Conservation (phyloP, 495 filamentous ascomycete genomes). For the Podospora pseudopauciseta region DNA sequence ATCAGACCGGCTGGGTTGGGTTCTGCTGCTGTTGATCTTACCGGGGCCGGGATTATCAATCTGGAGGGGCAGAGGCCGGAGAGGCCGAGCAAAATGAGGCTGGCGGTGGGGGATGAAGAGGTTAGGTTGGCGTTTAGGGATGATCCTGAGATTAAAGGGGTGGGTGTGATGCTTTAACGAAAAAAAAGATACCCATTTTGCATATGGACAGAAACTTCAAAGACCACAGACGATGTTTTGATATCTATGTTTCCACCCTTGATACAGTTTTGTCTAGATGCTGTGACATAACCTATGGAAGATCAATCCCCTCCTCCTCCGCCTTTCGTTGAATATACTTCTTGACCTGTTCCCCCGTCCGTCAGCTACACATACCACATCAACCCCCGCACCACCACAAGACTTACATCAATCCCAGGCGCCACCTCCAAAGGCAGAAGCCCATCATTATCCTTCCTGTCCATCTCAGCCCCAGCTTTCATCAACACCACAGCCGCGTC, state of each 20-base stretch:
- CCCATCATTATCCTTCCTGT: conserved; percentile 73
- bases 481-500: conserved; percentile 79
- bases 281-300: conserved; percentile 25
- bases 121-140: conserved; percentile 81
- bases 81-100: conserved; percentile 76
- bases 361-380: neutral
- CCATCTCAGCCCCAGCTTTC: conserved; percentile 78
- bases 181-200: conserved; percentile 14
- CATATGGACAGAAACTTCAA: neutral
- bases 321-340: conserved; percentile 76
- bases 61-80: conserved; percentile 76
- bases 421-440: conserved; percentile 73
- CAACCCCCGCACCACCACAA: neutral
- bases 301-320: conserved; percentile 81
- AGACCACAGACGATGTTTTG: too few species aligned
- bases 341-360: conserved; percentile 48
- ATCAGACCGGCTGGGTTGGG: conserved; percentile 62
- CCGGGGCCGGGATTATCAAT: conserved; percentile 81
- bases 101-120: conserved; percentile 86
- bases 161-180: conserved; percentile 50
- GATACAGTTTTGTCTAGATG: too few species aligned
- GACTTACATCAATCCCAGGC: conserved; percentile 60
- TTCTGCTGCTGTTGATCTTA: conserved; percentile 71
- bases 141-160: conserved; percentile 76
- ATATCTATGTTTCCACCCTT: too few species aligned